These are phyloP conservation scores for Blastocystis sp. DNA, from an alignment of 352 stramenopile genomes.

Conservation along the genomic window DNA sequence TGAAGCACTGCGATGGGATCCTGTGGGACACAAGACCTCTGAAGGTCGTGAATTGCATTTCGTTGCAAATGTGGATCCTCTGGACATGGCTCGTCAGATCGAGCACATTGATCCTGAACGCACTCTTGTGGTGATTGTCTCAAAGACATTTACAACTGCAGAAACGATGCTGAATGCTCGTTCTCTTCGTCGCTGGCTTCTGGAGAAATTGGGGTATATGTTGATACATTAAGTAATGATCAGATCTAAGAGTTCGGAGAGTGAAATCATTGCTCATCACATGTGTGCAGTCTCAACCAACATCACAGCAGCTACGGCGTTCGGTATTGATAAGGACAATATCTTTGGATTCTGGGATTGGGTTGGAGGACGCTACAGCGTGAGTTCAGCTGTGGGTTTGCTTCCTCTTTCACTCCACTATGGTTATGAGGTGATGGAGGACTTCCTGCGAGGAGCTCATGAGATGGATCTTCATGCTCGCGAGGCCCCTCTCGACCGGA, in stretches of 20 bases:
- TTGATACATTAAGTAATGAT: conserved; percentile 69
- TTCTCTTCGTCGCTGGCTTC: conserved; percentile 90
- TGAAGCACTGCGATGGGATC: conserved; percentile 85
- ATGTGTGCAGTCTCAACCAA: conserved; percentile 74
- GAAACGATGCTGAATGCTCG: conserved; percentile 98
- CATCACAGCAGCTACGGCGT: conserved; percentile 80
- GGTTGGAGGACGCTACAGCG: conserved; percentile 93
- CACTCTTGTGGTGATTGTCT: conserved; percentile 92
- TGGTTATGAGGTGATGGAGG: conserved; percentile 83
- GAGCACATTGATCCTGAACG: conserved; percentile 87
- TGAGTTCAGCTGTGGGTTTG: conserved; percentile 92
- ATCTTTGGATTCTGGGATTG: conserved; percentile 99
- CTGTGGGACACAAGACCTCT: conserved; percentile 78
- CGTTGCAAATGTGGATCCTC: conserved; percentile 94
- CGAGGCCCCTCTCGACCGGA: conserved; percentile 77
- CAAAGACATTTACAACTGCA: conserved; percentile 96
- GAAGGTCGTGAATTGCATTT: conserved; percentile 87
- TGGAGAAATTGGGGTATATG: conserved; percentile 75
- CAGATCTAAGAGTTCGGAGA: conserved; percentile 68
- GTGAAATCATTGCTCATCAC: conserved; percentile 74
- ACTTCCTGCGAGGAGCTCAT: conserved; percentile 90
- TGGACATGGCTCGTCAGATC: conserved; percentile 87
- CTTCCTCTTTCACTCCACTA: conserved; percentile 92
- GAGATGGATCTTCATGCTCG: conserved; percentile 96
- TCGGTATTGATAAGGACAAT: conserved; percentile 89